Evolutionary conservation across 768 basidiomycete genomes (phyloP), one percentile per base, ranked within the genome.

Genomic region (Xerocomellus intermedius): DNA sequence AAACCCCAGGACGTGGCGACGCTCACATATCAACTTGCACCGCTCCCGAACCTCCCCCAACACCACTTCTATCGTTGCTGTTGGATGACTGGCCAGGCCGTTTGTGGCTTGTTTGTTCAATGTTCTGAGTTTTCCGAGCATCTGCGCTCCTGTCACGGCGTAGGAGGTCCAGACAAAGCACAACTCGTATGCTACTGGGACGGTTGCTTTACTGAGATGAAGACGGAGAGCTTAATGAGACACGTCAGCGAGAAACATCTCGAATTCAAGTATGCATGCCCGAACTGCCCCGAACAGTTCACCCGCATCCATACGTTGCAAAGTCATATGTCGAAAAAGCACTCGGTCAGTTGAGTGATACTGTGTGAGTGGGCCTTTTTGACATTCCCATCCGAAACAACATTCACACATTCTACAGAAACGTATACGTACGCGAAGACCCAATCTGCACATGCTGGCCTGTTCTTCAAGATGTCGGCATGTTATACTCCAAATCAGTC

Each of bases 181-280:
- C 1, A 0, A 0, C 2, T 70, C 14, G 41, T 0, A 1, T 68
- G 67, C 6, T 22, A 4, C 21, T 70, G 67, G 67, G 4, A 22
- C 21, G 48, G 36, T 12, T 70, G 68, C n/a, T 16, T 8, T 8
- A 0, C 22, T 14, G 43, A 32, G 0, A 61, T 70, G 61, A 69
- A 53, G 16, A 65, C 39, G 36, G 68, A n/a, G n/a, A n/a, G n/a
- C n/a, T n/a, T 68, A 19, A 43, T 52, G 28, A 62, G 68, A n/a
- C 67, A 68, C 19, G 45, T 68, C 13, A 56, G 56, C 22, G 67
- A 68, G 39, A 51, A 24, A 21, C 68, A 68, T 22, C 54, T 68
- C n/a, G 48, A 52, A 43, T 47, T 35, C 26, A 63, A 24, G 41
- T 52, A 61, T 24, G 0, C 9, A 5, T 70, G 68, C 45, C 38